A percentile compares a stretch with the other conserved stretches of the same genome.
These are phyloP conservation scores for Tolypocladium tundrense DNA, from an alignment of 2,329 filamentous ascomycete species.

Conservation along the genomic window DNA sequence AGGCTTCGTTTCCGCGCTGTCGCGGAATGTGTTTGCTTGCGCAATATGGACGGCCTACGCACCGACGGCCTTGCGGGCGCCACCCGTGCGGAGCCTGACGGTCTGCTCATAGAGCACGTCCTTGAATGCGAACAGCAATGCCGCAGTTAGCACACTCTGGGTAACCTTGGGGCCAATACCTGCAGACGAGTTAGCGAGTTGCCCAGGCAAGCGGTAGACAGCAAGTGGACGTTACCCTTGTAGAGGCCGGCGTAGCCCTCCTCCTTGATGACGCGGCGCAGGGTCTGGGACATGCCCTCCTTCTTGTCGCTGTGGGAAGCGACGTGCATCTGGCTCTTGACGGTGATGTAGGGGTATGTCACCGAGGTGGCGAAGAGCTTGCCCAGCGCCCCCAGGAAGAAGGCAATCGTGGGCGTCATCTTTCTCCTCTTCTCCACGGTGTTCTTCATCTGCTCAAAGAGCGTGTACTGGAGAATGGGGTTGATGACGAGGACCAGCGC, in stretches of 20 bases:
- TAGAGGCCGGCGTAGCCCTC: conserved; percentile 92
- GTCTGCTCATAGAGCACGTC: conserved; percentile 86
- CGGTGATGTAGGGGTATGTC: conserved; percentile 97
- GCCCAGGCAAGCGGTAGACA: neutral
- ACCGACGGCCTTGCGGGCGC: conserved; percentile 27
- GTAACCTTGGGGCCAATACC: conserved; percentile 94
- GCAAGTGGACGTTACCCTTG: conserved; percentile 53
- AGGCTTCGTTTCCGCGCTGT: neutral
- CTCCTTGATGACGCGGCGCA: conserved; percentile 71
- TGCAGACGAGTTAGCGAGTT: conserved; percentile 23
- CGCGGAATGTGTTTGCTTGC: neutral
- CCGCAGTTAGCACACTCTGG: conserved; percentile 92
- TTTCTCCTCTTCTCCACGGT: conserved; percentile 60
- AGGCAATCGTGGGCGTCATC: conserved; percentile 78
- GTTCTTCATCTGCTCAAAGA: conserved; percentile 98
- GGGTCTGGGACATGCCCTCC: conserved; percentile 68
- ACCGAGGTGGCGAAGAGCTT: conserved; percentile 90
- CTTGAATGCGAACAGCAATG: conserved; percentile 96
- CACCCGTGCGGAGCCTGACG: conserved; percentile 47
- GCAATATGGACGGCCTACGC: conserved; percentile 12
- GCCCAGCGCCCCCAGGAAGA: conserved; percentile 82
- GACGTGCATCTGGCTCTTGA: conserved; percentile 97
- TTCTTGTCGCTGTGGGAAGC: conserved; percentile 65
- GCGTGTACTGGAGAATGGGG: conserved; percentile 95
- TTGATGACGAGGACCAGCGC: conserved; percentile 94